Conservation (phyloP, 169 alveolate genomes). For the Plasmodium yoelii region DNA sequence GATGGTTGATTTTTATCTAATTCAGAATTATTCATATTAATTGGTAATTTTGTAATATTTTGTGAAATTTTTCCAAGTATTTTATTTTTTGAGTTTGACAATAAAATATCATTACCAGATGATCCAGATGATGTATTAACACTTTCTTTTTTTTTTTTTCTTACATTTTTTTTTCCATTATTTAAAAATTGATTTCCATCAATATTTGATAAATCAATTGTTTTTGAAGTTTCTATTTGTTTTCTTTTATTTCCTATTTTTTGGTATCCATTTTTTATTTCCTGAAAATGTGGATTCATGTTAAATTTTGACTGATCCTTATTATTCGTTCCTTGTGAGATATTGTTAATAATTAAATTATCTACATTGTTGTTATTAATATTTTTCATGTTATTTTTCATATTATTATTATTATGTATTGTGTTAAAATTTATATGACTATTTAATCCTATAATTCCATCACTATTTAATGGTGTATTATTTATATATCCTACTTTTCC, state of each 20-base stretch:
- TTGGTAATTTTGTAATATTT: too few relatives aligned
- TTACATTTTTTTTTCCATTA: constrained; percentile 7
- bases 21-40: too few relatives aligned
- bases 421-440: background rate
- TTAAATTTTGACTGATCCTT: constrained; percentile 4
- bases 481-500: background rate
- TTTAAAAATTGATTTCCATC: background rate
- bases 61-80: background rate
- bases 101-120: constrained; percentile 20
- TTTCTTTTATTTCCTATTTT: constrained; percentile 25
- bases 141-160: constrained; percentile 40
- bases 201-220: constrained; percentile 2
- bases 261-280: background rate
- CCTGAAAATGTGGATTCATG: constrained; percentile 13
- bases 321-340: background rate
- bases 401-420: constrained; percentile 1
- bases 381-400: too few relatives aligned
- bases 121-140: constrained; percentile 19
- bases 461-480: background rate
- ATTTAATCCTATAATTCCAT: background rate
- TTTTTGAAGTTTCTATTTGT: constrained; percentile 5
- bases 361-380: background rate
- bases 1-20: too few relatives aligned
- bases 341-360: background rate
- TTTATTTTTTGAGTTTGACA: background rate